phyloP scores from a whole-genome alignment of 768 basidiomycete species.

The Leccinum pellstonianum region DNA sequence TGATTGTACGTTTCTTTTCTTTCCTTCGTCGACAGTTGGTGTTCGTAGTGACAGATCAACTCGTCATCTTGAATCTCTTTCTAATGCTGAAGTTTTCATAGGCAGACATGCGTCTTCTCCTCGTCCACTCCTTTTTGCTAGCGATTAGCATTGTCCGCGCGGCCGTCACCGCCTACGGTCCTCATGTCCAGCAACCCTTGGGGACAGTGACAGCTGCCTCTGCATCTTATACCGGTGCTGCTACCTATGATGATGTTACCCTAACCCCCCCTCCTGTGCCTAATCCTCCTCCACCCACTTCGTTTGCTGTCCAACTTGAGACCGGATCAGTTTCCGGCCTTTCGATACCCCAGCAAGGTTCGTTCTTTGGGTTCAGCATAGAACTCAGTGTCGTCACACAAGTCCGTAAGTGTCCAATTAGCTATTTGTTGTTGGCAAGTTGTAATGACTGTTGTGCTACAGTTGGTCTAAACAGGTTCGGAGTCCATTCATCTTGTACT shows the following conservation, averaged over 20 bases:
- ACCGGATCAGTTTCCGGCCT: constrained; percentile 30
- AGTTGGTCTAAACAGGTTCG: constrained; percentile 24
- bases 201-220: constrained; percentile 35
- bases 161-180: constrained; percentile 22
- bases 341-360: constrained; percentile 45
- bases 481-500: not conserved
- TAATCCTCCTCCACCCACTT: constrained; percentile 41
- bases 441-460: not conserved
- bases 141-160: constrained; percentile 6
- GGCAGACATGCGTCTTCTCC: constrained; percentile 20
- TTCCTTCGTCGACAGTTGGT: no score
- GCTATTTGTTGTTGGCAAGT: not conserved
- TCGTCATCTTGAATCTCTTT: not conserved
- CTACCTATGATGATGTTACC: constrained; percentile 52
- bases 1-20: not conserved
- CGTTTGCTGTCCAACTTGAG: constrained; percentile 42
- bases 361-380: constrained; percentile 75
- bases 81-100: not conserved
- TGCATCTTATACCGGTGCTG: constrained; percentile 44
- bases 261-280: constrained; percentile 53
- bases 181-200: constrained; percentile 24
- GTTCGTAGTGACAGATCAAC: not conserved
- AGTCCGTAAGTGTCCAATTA: constrained; percentile 8
- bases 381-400: constrained; percentile 72
- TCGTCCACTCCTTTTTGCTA: constrained; percentile 27